Percentiles rank a stretch among this genome's conserved stretches.
These are phyloP conservation scores for Nemania sp. DNA, from an alignment of 2,329 filamentous ascomycete species.

Conservation along the genomic window DNA sequence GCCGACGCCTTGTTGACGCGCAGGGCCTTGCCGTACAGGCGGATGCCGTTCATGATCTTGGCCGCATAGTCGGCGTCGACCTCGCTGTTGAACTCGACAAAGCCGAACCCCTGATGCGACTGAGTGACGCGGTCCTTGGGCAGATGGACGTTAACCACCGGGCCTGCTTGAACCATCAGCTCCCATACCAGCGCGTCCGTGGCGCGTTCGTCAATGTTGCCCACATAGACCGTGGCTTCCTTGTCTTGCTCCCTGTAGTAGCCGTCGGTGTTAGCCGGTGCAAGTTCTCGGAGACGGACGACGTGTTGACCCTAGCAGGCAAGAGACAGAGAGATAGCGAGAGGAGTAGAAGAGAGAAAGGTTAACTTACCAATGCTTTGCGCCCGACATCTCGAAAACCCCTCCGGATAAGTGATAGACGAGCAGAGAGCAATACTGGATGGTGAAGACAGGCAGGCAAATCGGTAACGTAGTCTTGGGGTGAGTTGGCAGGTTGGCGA, in stretches of 20 bases:
- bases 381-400: conserved; percentile 45
- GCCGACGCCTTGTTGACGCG: conserved; percentile 92
- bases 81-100: conserved; percentile 96
- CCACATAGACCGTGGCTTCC: conserved; percentile 96
- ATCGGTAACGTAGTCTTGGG: background rate
- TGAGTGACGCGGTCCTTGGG: conserved; percentile 98
- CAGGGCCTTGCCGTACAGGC: conserved; percentile 90
- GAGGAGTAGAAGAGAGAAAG: too few species aligned
- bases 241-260: conserved; percentile 86
- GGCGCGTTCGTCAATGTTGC: conserved; percentile 96
- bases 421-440: background rate
- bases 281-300: background rate
- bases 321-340: background rate
- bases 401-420: background rate
- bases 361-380: conserved; percentile 40
- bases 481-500: too few species aligned
- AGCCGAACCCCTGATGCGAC: conserved; percentile 95
- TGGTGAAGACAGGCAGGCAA: background rate
- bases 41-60: conserved; percentile 94
- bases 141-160: conserved; percentile 96
- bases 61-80: conserved; percentile 96
- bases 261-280: background rate
- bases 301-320: background rate
- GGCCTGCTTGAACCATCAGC: conserved; percentile 96
- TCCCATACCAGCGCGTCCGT: conserved; percentile 92